Base-by-base conservation (phyloP, 495 filamentous ascomycete species). In the Penicillium ucsense region DNA sequence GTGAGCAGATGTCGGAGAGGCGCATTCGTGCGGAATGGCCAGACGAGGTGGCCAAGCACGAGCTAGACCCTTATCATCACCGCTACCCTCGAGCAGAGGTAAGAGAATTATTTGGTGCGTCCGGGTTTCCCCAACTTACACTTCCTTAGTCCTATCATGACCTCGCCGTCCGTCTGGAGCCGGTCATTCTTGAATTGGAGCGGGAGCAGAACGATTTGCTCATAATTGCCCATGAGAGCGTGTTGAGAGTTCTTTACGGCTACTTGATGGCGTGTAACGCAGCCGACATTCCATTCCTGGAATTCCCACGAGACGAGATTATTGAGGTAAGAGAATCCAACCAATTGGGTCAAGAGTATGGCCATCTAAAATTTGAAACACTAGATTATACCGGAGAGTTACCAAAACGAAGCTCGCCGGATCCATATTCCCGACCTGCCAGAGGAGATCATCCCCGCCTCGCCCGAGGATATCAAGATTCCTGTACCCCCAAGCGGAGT, bases 251-350 rank as follows among this genome's bases (percentile, higher is more conserved):
- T 37, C 73, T 99, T 28, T 99, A 97, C 60, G 90, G 91, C 8
- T 99, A 99, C 61, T 76, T 97, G 34, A 97, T 97, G 94, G 94
- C 94, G 48, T 97, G 94, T 68, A 89, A 88, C 65, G 90, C 94
- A n/a, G 83, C 81, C 53, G 89, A 94, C 55, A 99, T 99, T 50
- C 94, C 94, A 11, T 85, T 81, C 55, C 78, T 99, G 47, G 85
- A 88, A 50, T 99, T 99, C 59, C 90, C 92, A 8, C 84, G 94
- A 7, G 84, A 99, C 62, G 89, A 97, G 62, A 95, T 99, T 55
- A 89, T 99, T 58, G 94, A 98, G 77, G 83, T 82, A 61, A 34
- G 33, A 31, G 11, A 8, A 20, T 20, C 2, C 2, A 20, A 20
- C 20, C 20, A 20, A 20, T 20, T 20, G 20, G 20, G 20, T 20